A percentile compares a stretch with the other conserved stretches of the same genome.
Evolutionary conservation across 1,139 yeast species (phyloP).

Genomic region (Debaryomycetaceae sp.): DNA sequence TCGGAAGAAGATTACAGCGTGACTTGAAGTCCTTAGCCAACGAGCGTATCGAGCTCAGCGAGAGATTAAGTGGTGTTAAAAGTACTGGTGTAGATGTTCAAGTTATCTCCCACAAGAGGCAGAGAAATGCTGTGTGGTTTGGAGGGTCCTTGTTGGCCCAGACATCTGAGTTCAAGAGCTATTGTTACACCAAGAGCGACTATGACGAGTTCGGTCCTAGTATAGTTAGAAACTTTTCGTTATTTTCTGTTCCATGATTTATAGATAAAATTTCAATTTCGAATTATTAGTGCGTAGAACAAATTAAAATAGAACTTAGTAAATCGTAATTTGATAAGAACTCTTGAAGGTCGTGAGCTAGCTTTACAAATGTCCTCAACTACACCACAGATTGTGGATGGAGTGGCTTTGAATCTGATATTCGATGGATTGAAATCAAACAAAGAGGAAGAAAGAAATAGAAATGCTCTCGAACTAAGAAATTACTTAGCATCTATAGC

Average conservation of each 20-base stretch:
- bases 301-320: background rate
- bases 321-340: background rate
- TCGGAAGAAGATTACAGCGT: conserved; percentile 95
- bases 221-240: conserved; percentile 92
- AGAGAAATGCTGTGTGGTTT: conserved; percentile 98
- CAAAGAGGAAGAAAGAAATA: conserved; percentile 48
- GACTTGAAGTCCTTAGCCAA: conserved; percentile 86
- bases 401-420: conserved; percentile 51
- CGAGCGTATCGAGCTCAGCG: conserved; percentile 82
- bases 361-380: conserved; percentile 24
- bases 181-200: conserved; percentile 95
- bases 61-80: conserved; percentile 74
- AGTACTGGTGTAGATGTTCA: conserved; percentile 96
- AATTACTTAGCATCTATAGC: conserved; percentile 67
- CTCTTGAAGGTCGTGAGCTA: background rate
- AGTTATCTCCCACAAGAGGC: conserved; percentile 95
- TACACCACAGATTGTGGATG: conserved; percentile 43
- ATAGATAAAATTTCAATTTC: background rate
- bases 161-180: conserved; percentile 93
- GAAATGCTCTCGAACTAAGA: conserved; percentile 66
- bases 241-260: conserved; percentile 78
- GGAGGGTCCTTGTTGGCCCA: conserved; percentile 97
- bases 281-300: background rate
- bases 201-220: conserved; percentile 98
- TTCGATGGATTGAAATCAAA: conserved; percentile 52